These are phyloP conservation scores for Aspergillus sparsus DNA, from an alignment of 495 filamentous ascomycete species.

Conservation along the genomic window DNA sequence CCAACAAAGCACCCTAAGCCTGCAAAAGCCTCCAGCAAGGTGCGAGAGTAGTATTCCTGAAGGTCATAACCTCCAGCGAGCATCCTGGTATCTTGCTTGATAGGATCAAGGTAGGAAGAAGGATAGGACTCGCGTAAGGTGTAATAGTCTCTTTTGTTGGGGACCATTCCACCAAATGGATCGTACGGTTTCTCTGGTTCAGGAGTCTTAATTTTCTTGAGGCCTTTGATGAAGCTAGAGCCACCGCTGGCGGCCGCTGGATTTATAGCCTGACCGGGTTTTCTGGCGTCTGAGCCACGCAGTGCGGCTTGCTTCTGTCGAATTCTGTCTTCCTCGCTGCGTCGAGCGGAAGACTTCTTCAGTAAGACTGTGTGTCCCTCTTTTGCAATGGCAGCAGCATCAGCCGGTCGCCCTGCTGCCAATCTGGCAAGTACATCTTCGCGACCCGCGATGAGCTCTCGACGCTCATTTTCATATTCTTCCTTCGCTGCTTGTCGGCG, in stretches of 20 bases:
- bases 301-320: constrained; percentile 48
- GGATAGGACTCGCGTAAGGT: constrained; percentile 66
- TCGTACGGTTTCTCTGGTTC: constrained; percentile 79
- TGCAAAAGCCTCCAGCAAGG: constrained; percentile 85
- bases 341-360: constrained; percentile 62
- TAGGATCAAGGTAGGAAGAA: constrained; percentile 61
- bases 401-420: constrained; percentile 47
- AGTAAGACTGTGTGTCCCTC: constrained; percentile 65
- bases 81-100: constrained; percentile 58
- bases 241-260: constrained; percentile 32
- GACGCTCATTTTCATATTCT: constrained; percentile 65
- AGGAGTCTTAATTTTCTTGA: constrained; percentile 64
- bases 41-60: constrained; percentile 73
- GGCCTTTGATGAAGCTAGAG: constrained; percentile 65
- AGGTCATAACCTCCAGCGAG: constrained; percentile 83
- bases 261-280: constrained; percentile 24
- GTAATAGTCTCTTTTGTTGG: constrained; percentile 68
- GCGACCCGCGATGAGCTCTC: constrained; percentile 59
- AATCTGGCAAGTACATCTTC: constrained; percentile 58
- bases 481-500: constrained; percentile 56
- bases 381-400: constrained; percentile 52
- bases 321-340: constrained; percentile 51
- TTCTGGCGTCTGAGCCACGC: constrained; percentile 39
- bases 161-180: constrained; percentile 74
- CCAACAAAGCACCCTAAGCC: constrained; percentile 81